Evolutionary conservation across 2,329 filamentous ascomycete genomes (phyloP).

Genomic region (Aspergillus tanneri): DNA sequence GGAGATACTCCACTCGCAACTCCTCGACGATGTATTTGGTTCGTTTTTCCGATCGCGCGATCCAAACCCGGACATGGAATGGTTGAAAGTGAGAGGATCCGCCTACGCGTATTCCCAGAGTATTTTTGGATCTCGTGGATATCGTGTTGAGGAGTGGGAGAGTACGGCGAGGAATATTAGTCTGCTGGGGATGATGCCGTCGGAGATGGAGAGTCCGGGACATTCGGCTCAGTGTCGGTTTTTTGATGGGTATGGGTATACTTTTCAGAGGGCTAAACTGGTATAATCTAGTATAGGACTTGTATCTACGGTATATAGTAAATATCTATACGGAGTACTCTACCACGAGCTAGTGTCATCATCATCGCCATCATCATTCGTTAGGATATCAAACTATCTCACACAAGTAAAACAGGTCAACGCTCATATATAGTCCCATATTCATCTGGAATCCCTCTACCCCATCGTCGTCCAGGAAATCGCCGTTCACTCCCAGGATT

Average conservation of each 20-base stretch:
- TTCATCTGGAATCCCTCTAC: too few relatives aligned
- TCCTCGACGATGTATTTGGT: conserved; percentile 26
- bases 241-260: conserved; percentile 27
- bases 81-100: conserved; percentile 19
- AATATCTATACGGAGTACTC: too few relatives aligned
- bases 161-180: conserved; percentile 11
- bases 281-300: not conserved
- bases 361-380: too few relatives aligned
- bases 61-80: conserved; percentile 23
- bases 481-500: too few relatives aligned
- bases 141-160: conserved; percentile 15
- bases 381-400: too few relatives aligned
- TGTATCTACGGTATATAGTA: not conserved
- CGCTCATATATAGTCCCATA: too few relatives aligned
- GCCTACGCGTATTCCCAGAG: conserved; percentile 21
- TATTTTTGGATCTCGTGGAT: conserved; percentile 16
- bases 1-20: conserved; percentile 25
- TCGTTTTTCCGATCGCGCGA: conserved; percentile 22
- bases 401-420: too few relatives aligned
- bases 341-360: too few relatives aligned
- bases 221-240: conserved; percentile 20
- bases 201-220: conserved; percentile 12
- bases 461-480: too few relatives aligned
- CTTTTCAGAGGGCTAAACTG: conserved; percentile 22
- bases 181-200: conserved; percentile 20